These are phyloP conservation scores for Lachnellula occidentalis DNA, from an alignment of 2,329 filamentous ascomycete genomes.

Conservation along the genomic window DNA sequence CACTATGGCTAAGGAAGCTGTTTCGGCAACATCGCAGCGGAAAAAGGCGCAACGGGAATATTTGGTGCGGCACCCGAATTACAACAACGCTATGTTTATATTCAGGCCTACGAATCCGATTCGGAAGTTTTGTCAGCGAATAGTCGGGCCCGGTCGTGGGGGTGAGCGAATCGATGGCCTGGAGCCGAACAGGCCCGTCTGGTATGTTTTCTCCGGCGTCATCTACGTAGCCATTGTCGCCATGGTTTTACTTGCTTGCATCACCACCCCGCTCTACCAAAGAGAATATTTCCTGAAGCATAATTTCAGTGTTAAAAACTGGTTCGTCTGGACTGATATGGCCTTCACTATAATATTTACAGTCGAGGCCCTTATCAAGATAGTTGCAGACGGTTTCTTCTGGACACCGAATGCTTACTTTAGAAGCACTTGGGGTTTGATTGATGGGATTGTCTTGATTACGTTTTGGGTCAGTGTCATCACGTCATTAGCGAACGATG, in stretches of 20 bases:
- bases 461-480: slow-evolving; percentile 94
- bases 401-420: slow-evolving; percentile 98
- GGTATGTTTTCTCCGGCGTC: slow-evolving; percentile 90
- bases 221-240: slow-evolving; percentile 91
- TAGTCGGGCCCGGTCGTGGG: slow-evolving; percentile 88
- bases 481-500: slow-evolving; percentile 75
- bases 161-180: slow-evolving; percentile 82
- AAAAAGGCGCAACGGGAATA: slow-evolving; percentile 90
- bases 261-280: slow-evolving; percentile 92
- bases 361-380: slow-evolving; percentile 81
- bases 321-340: slow-evolving; percentile 94
- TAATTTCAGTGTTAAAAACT: slow-evolving; percentile 61
- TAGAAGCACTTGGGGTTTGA: slow-evolving; percentile 92
- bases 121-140: slow-evolving; percentile 75
- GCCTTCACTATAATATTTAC: slow-evolving; percentile 85
- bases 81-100: slow-evolving; percentile 88
- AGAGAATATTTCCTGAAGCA: slow-evolving; percentile 70
- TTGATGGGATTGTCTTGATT: slow-evolving; percentile 84
- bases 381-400: slow-evolving; percentile 90
- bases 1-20: slow-evolving; percentile 84
- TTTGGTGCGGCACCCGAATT: slow-evolving; percentile 76
- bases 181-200: slow-evolving; percentile 80
- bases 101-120: slow-evolving; percentile 75
- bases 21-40: slow-evolving; percentile 73
- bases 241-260: slow-evolving; percentile 94